Conservation (phyloP, 2,329 filamentous ascomycete species). For the Alternaria angustiovoidea region DNA sequence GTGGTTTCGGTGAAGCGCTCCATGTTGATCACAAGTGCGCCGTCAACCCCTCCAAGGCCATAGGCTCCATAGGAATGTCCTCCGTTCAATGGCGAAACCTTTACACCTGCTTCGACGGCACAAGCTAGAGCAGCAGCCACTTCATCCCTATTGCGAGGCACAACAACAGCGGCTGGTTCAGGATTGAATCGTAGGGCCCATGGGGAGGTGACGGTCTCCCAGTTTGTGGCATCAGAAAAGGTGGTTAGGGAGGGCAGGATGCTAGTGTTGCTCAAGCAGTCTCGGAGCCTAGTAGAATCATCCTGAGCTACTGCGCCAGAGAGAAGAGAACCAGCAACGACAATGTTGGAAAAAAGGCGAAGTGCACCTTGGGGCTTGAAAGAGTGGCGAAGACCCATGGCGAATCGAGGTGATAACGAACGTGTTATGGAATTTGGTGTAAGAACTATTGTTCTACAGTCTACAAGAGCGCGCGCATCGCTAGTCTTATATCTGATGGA, state of each 20-base stretch:
- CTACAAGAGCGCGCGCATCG: background rate
- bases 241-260: background rate
- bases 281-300: conserved; percentile 12
- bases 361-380: background rate
- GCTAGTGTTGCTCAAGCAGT: conserved; percentile 14
- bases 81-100: conserved; percentile 23
- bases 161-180: conserved; percentile 22
- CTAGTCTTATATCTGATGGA: background rate
- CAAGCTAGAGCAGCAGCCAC: conserved; percentile 22
- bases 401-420: background rate
- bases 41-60: conserved; percentile 23
- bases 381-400: background rate
- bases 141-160: conserved; percentile 13
- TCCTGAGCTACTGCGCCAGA: conserved; percentile 10
- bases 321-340: conserved; percentile 7
- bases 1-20: conserved; percentile 19
- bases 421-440: background rate
- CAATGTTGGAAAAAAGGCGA: conserved; percentile 3
- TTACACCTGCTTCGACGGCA: conserved; percentile 19
- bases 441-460: background rate
- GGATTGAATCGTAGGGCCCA: conserved; percentile 26
- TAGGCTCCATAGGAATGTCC: conserved; percentile 26
- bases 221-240: conserved; percentile 13
- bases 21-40: conserved; percentile 24
- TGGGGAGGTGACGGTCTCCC: conserved; percentile 16